Conservation (phyloP, 2,329 filamentous ascomycete genomes). For the Diaporthe batatas region DNA sequence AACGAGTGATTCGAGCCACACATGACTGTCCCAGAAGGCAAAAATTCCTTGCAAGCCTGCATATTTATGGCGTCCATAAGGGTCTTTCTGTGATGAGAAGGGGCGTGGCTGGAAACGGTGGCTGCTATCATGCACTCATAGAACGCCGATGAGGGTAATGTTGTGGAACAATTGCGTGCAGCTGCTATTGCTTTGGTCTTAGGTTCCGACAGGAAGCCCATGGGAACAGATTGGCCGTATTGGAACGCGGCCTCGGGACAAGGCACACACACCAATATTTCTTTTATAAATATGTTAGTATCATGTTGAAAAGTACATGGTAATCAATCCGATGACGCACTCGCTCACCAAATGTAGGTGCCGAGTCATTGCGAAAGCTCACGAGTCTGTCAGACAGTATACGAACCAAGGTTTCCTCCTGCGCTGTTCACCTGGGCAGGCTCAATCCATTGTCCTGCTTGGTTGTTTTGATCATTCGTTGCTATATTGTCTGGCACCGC, state of each 20-base stretch:
- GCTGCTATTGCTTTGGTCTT: constrained; percentile 39
- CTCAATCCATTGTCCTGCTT: constrained; percentile 40
- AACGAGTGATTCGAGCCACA: constrained; percentile 46
- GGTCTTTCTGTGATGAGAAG: constrained; percentile 7
- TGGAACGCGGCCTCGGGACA: constrained; percentile 48
- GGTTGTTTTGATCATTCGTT: constrained; percentile 5
- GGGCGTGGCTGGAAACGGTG: constrained; percentile 3
- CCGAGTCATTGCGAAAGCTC: constrained; percentile 43
- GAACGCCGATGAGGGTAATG: background rate
- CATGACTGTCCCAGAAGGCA: constrained; percentile 47
- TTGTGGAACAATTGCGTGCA: background rate
- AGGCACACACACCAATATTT: constrained; percentile 47
- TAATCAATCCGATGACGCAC: background rate
- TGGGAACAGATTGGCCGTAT: constrained; percentile 44
- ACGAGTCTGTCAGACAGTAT: constrained; percentile 47
- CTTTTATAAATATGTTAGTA: background rate
- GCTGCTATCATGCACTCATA: constrained; percentile 23
- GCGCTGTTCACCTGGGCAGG: constrained; percentile 45
- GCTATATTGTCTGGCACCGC: constrained; percentile 43
- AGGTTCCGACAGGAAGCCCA: constrained; percentile 45
- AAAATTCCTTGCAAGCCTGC: constrained; percentile 30
- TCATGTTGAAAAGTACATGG: background rate
- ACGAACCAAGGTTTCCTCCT: constrained; percentile 49
- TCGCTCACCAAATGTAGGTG: constrained; percentile 47
- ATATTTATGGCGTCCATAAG: constrained; percentile 33